phyloP scores from a whole-genome alignment of 495 filamentous ascomycete genomes.

The Emericellopsis terricola region DNA sequence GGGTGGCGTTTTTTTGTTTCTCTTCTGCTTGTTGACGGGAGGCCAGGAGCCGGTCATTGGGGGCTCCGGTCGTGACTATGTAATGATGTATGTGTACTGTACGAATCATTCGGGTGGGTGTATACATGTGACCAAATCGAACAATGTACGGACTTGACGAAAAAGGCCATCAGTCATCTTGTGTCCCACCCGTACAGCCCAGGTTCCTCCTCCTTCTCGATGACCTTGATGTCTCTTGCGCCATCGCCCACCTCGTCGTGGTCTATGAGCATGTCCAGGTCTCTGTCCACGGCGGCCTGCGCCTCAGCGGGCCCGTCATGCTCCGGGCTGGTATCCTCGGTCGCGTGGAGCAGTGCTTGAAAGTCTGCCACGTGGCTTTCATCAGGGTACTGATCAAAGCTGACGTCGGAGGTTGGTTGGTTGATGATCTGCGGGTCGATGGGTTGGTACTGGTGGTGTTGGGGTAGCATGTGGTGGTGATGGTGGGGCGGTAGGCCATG shows the following conservation, averaged over 20 bases:
- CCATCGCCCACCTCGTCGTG: slow-evolving; percentile 16
- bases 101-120: no score
- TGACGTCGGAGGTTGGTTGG: slow-evolving; percentile 11
- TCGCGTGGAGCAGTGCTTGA: slow-evolving; percentile 23
- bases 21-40: background rate
- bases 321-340: slow-evolving; percentile 7
- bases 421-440: slow-evolving; percentile 34
- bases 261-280: slow-evolving; percentile 36
- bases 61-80: no score
- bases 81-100: no score
- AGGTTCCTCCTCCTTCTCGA: slow-evolving; percentile 10
- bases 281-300: slow-evolving; percentile 23
- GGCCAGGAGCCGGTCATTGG: no score
- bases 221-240: background rate
- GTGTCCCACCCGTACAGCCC: slow-evolving; percentile 13
- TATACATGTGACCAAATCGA: no score
- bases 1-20: background rate
- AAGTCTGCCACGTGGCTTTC: slow-evolving; percentile 10
- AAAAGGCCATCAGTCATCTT: no score
- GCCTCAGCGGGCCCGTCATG: slow-evolving; percentile 11
- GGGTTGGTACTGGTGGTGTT: slow-evolving; percentile 21
- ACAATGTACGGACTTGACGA: no score
- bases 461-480: slow-evolving; percentile 9
- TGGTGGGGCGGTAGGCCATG: slow-evolving; percentile 10
- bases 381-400: slow-evolving; percentile 4